Base-by-base conservation (phyloP, 73 alveolate species). In the Paramecium sexaurelia region DNA sequence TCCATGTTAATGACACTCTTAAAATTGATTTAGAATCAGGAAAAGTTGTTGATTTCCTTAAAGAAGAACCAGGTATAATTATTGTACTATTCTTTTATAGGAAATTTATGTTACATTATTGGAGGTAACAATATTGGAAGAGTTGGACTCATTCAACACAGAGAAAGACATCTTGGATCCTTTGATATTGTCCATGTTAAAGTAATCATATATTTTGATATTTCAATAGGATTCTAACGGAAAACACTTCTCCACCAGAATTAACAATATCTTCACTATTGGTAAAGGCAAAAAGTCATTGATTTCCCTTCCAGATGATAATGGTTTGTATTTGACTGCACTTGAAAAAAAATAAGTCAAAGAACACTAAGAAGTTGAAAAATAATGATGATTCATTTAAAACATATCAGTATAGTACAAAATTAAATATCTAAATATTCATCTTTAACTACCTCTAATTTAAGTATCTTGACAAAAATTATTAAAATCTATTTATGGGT, bases 101-200 rank as follows among this genome's bases (percentile, higher is more conserved):
- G 99, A 83, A 97, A 95, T 92, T 89, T 92, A 45, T 98, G 93
- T 92, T 89, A 96, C 92, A 87, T 96, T 68, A 93, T 82, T 36
- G 98, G 97, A 24, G 99, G 99, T 56, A 95, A 96, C 95, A 97
- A 95, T 93, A 92, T 90, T 92, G 99, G 99, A 27, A 96, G 99
- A 87, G 99, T 97, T 68, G 99, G 99, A 33, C 91, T 88, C 86
- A 95, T 98, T 94, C 93, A 93, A 43, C 97, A 96, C 89, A 92
- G 95, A 69, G 99, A 98, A 94, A 97, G 95, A 96, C 99, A 98
- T 85, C 98, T 96, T 10, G 99, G 99, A 20, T 93, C 98, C 83
- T 98, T 97, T 96, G 99, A 97, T 91, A 98, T 98, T 85, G 97
- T 95, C 91, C 99, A 96, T 95, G 93, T 91, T 57, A 92, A 84